Conservation (phyloP, 2,329 filamentous ascomycete species). For the Coniochaeta prunicola region DNA sequence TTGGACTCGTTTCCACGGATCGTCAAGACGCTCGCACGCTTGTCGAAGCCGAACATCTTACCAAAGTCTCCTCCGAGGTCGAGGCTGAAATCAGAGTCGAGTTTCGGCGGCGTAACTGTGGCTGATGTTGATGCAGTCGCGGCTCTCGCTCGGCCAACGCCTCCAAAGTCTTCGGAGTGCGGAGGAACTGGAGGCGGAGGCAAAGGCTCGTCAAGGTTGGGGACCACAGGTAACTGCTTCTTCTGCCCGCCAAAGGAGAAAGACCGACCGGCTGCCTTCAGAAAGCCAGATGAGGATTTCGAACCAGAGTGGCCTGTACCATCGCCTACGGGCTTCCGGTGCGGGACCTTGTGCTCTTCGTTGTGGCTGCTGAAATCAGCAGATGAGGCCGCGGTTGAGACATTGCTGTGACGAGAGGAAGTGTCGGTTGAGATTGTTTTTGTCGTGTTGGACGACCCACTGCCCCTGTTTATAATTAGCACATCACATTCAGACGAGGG, state of each 20-base stretch:
- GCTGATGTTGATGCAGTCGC: constrained; percentile 46
- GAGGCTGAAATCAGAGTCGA: constrained; percentile 37
- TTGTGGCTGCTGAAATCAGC: constrained; percentile 35
- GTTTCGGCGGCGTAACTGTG: constrained; percentile 43
- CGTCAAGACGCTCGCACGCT: constrained; percentile 43
- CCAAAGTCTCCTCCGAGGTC: constrained; percentile 53
- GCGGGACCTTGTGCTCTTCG: constrained; percentile 27
- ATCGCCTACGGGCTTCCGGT: constrained; percentile 31
- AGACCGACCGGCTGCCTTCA: constrained; percentile 49
- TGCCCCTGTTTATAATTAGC: constrained; percentile 34
- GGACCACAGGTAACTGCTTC: constrained; percentile 31
- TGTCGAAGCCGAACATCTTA: constrained; percentile 49
- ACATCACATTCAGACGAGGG: background rate
- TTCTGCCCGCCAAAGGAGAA: constrained; percentile 54
- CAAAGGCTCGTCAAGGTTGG: constrained; percentile 24
- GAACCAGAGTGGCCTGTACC: constrained; percentile 36
- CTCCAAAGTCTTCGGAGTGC: background rate
- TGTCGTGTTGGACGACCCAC: constrained; percentile 54
- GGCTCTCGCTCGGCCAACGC: constrained; percentile 34
- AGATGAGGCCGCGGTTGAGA: constrained; percentile 54
- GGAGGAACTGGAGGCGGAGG: constrained; percentile 22
- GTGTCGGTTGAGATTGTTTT: constrained; percentile 53
- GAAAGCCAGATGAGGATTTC: constrained; percentile 40
- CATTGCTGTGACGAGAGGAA: constrained; percentile 55
- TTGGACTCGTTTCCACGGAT: constrained; percentile 27